A percentile compares a stretch with the other conserved stretches of the same genome.
These are phyloP conservation scores for Aspergillus sp. DNA, from an alignment of 2,329 filamentous ascomycete genomes.

Conservation along the genomic window DNA sequence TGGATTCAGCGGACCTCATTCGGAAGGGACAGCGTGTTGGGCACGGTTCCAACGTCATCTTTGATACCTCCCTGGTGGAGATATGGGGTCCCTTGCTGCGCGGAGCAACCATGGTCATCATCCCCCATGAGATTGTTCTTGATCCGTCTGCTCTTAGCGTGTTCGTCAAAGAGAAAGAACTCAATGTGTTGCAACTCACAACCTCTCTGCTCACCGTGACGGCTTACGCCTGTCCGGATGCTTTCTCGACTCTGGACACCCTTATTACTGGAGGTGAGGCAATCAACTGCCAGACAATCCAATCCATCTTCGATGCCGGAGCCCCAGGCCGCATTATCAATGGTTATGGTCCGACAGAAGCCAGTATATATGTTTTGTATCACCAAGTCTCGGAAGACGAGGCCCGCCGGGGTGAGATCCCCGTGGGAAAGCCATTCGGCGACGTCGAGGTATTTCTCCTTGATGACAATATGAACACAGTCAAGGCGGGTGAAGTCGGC, in stretches of 20 bases:
- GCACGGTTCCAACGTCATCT: slow-evolving; percentile 11
- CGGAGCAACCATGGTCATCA: slow-evolving; percentile 13
- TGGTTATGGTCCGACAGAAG: slow-evolving; percentile 17
- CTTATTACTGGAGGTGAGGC: slow-evolving; percentile 16
- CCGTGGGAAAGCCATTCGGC: slow-evolving; percentile 37
- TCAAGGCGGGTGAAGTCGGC: slow-evolving; percentile 19
- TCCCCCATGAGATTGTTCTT: slow-evolving; percentile 4
- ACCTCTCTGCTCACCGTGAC: slow-evolving; percentile 12
- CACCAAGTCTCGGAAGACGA: slow-evolving; percentile 22
- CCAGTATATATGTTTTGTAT: slow-evolving; percentile 2
- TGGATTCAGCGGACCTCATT: not conserved
- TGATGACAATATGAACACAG: slow-evolving; percentile 12
- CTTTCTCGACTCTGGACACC: slow-evolving; percentile 8
- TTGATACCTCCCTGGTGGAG: slow-evolving; percentile 15
- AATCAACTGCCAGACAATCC: slow-evolving; percentile 9
- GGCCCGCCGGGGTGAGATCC: slow-evolving; percentile 31
- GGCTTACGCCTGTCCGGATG: slow-evolving; percentile 6
- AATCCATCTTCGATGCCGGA: slow-evolving; percentile 8
- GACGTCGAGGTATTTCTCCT: slow-evolving; percentile 15
- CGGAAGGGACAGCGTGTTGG: slow-evolving; percentile 8
- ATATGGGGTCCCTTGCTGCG: slow-evolving; percentile 10
- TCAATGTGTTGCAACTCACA: slow-evolving; percentile 12
- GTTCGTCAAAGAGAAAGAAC: not conserved
- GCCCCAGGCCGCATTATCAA: slow-evolving; percentile 11
- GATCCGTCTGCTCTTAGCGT: slow-evolving; percentile 1